These are phyloP conservation scores for Tubosaeta sp. DNA, from an alignment of 768 basidiomycete species.

Conservation along the genomic window DNA sequence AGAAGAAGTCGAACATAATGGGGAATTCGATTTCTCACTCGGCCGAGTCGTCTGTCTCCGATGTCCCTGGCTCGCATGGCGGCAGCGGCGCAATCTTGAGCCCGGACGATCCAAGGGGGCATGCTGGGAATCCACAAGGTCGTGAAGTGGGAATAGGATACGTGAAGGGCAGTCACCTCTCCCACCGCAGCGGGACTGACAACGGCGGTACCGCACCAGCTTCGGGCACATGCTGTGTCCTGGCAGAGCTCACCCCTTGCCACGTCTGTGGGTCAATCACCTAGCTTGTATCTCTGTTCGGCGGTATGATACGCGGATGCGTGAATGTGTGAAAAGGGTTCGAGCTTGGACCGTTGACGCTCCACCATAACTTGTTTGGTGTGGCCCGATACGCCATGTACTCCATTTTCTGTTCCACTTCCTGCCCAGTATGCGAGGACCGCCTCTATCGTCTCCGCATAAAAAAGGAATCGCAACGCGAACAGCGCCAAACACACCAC, in stretches of 20 bases:
- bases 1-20: background rate
- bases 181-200: conserved; percentile 26
- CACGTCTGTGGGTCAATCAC: background rate
- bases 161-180: conserved; percentile 8
- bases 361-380: conserved; percentile 22
- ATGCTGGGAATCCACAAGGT: background rate
- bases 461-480: conserved; percentile 46
- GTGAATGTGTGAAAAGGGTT: conserved; percentile 34
- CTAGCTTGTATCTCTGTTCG: conserved; percentile 4
- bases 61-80: conserved; percentile 23
- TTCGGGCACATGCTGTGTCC: conserved; percentile 14
- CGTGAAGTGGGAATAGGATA: conserved; percentile 8
- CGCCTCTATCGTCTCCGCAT: conserved; percentile 35
- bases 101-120: conserved; percentile 26
- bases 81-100: conserved; percentile 31
- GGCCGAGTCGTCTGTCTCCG: conserved; percentile 10
- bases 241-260: conserved; percentile 24
- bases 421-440: conserved; percentile 9
- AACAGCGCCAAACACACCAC: conserved; percentile 53
- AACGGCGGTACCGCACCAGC: conserved; percentile 29
- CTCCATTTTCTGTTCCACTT: conserved; percentile 13
- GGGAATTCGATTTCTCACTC: conserved; percentile 5
- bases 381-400: conserved; percentile 36
- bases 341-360: no score
- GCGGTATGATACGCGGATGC: conserved; percentile 23